Evolutionary conservation across 2,329 filamentous ascomycete species (phyloP).

Genomic region (Cladosporium cucumerinum): DNA sequence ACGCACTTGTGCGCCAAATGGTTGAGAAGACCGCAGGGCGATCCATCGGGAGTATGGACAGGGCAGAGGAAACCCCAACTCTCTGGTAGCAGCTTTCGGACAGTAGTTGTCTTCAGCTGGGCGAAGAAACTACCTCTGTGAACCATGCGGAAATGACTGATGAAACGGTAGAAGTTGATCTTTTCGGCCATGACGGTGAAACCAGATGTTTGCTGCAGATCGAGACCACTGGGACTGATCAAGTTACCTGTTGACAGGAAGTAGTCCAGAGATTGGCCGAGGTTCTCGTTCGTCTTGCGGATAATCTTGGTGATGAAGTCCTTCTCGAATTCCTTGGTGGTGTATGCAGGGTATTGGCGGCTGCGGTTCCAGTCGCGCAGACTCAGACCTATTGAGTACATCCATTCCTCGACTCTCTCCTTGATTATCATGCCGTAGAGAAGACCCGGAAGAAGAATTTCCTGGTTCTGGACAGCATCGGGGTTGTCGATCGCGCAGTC

Average conservation of each 20-base stretch:
- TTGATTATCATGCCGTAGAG: slow-evolving; percentile 95
- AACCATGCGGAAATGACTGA: slow-evolving; percentile 98
- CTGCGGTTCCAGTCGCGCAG: slow-evolving; percentile 52
- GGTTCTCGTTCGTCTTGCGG: slow-evolving; percentile 77
- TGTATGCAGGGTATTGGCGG: slow-evolving; percentile 59
- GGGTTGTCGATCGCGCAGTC: slow-evolving; percentile 94
- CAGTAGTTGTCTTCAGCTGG: slow-evolving; percentile 93
- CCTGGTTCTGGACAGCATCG: slow-evolving; percentile 93
- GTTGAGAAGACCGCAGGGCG: slow-evolving; percentile 90
- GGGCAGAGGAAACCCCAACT: slow-evolving; percentile 98
- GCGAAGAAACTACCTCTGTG: slow-evolving; percentile 99
- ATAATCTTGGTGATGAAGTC: slow-evolving; percentile 80
- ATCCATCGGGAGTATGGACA: slow-evolving; percentile 94
- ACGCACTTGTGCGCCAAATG: slow-evolving; percentile 94
- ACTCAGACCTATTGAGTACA: slow-evolving; percentile 56
- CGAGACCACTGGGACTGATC: slow-evolving; percentile 83
- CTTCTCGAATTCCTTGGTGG: slow-evolving; percentile 70
- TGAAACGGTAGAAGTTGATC: slow-evolving; percentile 97
- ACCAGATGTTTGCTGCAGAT: slow-evolving; percentile 89
- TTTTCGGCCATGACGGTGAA: slow-evolving; percentile 98
- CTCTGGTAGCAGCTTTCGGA: slow-evolving; percentile 90
- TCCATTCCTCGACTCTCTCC: slow-evolving; percentile 86
- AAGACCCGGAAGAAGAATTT: slow-evolving; percentile 88
- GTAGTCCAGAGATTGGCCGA: slow-evolving; percentile 85
- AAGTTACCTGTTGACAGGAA: slow-evolving; percentile 96